Conservation (phyloP, 306 rosid species). For the Herpetospermum pedunculosum region DNA sequence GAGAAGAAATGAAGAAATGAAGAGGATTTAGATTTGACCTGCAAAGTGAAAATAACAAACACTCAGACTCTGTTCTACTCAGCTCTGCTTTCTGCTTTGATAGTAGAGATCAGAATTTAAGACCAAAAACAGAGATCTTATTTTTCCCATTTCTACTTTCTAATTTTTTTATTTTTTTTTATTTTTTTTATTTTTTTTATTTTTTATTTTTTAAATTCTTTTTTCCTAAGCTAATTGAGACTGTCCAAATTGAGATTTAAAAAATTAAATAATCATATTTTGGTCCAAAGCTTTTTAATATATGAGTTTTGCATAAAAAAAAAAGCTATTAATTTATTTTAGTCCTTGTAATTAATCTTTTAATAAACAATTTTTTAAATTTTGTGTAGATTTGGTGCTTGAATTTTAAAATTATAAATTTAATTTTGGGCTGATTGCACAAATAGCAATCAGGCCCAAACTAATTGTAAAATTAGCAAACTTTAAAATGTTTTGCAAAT, state of each 20-base stretch:
- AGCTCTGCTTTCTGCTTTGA: not conserved
- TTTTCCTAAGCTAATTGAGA: conserved; percentile 41
- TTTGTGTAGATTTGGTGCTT: too few relatives aligned
- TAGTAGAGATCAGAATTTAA: not conserved
- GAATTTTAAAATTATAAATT: too few relatives aligned
- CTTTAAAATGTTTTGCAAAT: too few relatives aligned
- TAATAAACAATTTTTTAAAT: too few relatives aligned
- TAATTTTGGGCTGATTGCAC: too few relatives aligned
- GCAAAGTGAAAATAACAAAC: not conserved
- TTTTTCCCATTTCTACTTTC: not conserved
- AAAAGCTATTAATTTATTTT: too few relatives aligned
- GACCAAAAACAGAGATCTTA: not conserved
- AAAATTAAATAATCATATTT: not conserved
- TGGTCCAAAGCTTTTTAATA: not conserved
- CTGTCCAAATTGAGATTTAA: conserved; percentile 56
- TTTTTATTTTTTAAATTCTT: too few relatives aligned
- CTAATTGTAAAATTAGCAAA: too few relatives aligned
- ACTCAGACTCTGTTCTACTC: not conserved
- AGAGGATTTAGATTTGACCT: not conserved
- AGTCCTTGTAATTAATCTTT: not conserved
- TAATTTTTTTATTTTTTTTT: too few relatives aligned
- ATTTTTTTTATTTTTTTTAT: too few relatives aligned
- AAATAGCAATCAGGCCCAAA: too few relatives aligned
- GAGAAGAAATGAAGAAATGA: not conserved
- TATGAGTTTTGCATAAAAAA: not conserved